Base-by-base conservation (phyloP, 176 grass and related monocot genomes). In the Carex kokanica region DNA sequence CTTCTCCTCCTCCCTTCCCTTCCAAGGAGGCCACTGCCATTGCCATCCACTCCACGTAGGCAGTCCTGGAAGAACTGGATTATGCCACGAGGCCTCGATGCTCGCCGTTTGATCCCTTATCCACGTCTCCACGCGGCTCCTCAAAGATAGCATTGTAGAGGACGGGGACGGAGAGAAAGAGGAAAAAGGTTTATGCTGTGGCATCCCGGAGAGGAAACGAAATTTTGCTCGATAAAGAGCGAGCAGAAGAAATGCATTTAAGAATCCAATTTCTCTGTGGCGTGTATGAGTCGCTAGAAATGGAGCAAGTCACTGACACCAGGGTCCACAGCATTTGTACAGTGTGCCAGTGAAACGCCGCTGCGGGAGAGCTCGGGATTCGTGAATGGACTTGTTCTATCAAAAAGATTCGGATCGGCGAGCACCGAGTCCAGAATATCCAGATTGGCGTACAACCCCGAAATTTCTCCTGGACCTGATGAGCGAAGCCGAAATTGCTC, bases 101-200 rank as follows among this genome's bases (percentile, higher is more conserved):
- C 77, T 79, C 70, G 90, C 61, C 55, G 86, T 87, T 61, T 91
- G 92, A 72, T 91, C 90, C 73, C 84, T 86, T 83, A 91, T 67
- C 90, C 89, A 98, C 47, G 92, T 85, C 71, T 98, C 92, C 67
- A 93, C 86, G 55, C 92, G 88, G 81, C 85, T 90, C 73, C 83
- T 72, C 60, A 93, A 67, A 7, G 88, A 84, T 79, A 80, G 77
- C 92, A 94, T 94, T 85, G 85, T 34, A 64, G 67, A 82, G 49
- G 24, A 27, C 21, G 16, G 58, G 15, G 59, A 57, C 8, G 21
- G 49, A 65, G 75, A 86, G 84, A 59, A 25, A 52, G 79, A 77
- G 29, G 47, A 47, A 21, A 58, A 18, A 23, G 2, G 64, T 56
- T 31, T 75, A 31, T 75, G 72, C 72, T 75, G 47, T 15, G 72